Evolutionary conservation across 495 filamentous ascomycete genomes (phyloP), one percentile per base, ranked within the genome.

Genomic region (Penicillium subrubescens): DNA sequence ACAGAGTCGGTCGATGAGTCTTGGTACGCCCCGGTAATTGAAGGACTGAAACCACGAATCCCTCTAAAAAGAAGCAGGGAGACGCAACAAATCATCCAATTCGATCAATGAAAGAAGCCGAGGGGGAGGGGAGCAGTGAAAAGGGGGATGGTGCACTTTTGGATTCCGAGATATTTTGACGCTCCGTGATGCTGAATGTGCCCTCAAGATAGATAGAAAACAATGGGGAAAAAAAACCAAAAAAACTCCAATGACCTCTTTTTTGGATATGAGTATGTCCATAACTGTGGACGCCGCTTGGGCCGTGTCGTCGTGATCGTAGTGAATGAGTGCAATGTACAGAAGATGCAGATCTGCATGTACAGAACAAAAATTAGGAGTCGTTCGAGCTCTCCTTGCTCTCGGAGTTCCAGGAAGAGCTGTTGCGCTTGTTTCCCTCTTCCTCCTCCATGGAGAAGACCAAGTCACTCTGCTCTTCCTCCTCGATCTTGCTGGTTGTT

Each of bases 401-500:
- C 51, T 71, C 71, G 23, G 50, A 63, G 53, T 62, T 67, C 75
- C 76, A 80, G 10, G 76, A 74, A 7, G 70, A 66, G 58, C 77
- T 78, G 61, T 67, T 78, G 54, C 79, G 77, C 66, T 82, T 82
- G 68, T 79, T 79, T 41, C 77, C 79, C 50, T 81, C 80, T 60
- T 91, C 90, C 60, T 91, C 90, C 67, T 92, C 90, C 90, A 93
- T 92, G 37, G 83, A 87, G 63, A 94, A 94, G n/a, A 93, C 90
- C 55, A 91, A 83, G 29, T 91, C 87, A 21, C 84, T 79, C 59
- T 90, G 76, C 55, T 81, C 71, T 46, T 73, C 87, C 67, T 93
- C 90, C 54, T 92, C 90, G 67, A 93, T 92, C 35, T 87, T 89
- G 53, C 84, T 89, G 1, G 87, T 88, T 37, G 67, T 78, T 51